Base-by-base conservation (phyloP, 2,329 filamentous ascomycete species). In the Tolypocladium guangdongense region DNA sequence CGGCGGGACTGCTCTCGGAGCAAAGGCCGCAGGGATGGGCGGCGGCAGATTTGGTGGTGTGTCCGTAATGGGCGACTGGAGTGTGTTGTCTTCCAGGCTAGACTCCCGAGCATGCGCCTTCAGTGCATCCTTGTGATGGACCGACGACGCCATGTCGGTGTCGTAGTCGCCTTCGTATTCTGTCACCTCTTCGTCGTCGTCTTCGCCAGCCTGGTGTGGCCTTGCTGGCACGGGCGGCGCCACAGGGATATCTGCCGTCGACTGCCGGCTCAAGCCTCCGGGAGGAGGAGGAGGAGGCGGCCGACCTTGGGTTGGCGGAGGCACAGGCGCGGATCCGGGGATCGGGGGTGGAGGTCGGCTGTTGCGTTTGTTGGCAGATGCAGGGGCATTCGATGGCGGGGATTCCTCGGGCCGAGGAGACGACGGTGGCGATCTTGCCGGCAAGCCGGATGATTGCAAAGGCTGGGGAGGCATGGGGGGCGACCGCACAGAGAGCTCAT, bases 131-230 rank as follows among this genome's bases (percentile, higher is more conserved):
- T 95, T 96, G 69, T 96, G 90, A 53, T 88, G 89, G n/a, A 83
- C 90, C 11, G 89, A 86, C n/a, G 91, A 89, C 2, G 87, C 91
- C 65, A 97, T 97, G 66, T 97, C 93, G 7, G 93, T 97, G 62
- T 97, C 93, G 66, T 97, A 97, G 65, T 97, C 93, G 7, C 92
- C 93, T 66, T 99, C 93, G 64, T 97, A 97, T 64, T 96, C 92
- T 0, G 90, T 95, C 36, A 90, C 80, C 63, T 95, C 90, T 55
- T 87, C 89, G 30, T 83, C 84, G 16, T 86, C 84, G 35, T 83
- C 83, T 35, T 87, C 85, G 27, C 72, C 78, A 56, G 73, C 74
- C 54, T 72, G 68, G 11, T 63, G 60, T 12, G 69, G 69, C 56
- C 76, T 64, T 52, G 70, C 60, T 27, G 78, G 53, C 22, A 52